Evolutionary conservation across 75 land plant species (phyloP).

Genomic region (Sequoia sempervirens): DNA sequence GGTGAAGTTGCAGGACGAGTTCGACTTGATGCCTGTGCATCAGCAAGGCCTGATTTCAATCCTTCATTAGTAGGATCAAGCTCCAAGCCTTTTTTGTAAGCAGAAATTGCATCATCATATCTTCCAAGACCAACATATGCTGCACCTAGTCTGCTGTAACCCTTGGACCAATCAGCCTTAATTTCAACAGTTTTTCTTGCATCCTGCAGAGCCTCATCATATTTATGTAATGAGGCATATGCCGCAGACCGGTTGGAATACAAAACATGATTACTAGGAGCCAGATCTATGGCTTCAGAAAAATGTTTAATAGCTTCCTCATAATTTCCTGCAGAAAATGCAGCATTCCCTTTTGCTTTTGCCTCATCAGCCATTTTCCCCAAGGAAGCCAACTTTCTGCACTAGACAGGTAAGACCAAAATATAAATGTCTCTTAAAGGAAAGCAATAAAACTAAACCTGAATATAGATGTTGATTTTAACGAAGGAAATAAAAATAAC

Average conservation of each 20-base stretch:
- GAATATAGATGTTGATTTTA: too few species aligned
- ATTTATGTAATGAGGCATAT: conserved; percentile 80
- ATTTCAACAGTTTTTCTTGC: conserved; percentile 89
- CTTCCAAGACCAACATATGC: conserved; percentile 72
- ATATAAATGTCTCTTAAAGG: not conserved
- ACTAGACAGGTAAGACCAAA: not conserved
- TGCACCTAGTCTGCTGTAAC: conserved; percentile 93
- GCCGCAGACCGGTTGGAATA: conserved; percentile 97
- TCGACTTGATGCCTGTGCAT: conserved; percentile 56
- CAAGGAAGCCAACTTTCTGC: not conserved
- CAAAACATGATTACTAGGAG: conserved; percentile 90
- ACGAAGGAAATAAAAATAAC: too few species aligned
- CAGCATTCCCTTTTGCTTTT: conserved; percentile 94
- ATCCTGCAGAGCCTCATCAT: conserved; percentile 73
- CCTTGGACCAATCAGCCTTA: conserved; percentile 93
- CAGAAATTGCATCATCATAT: conserved; percentile 54
- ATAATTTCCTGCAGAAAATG: conserved; percentile 82
- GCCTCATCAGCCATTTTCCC: conserved; percentile 89
- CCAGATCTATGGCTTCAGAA: conserved; percentile 72
- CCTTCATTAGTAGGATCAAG: conserved; percentile 79
- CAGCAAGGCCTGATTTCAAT: conserved; percentile 79
- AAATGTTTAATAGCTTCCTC: conserved; percentile 71
- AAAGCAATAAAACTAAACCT: too few species aligned
- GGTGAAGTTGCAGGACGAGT: conserved; percentile 31
- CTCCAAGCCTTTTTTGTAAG: conserved; percentile 83